These are phyloP conservation scores for Backusella australiensis DNA, from an alignment of 192 early-diverging fungal genomes.

Conservation along the genomic window DNA sequence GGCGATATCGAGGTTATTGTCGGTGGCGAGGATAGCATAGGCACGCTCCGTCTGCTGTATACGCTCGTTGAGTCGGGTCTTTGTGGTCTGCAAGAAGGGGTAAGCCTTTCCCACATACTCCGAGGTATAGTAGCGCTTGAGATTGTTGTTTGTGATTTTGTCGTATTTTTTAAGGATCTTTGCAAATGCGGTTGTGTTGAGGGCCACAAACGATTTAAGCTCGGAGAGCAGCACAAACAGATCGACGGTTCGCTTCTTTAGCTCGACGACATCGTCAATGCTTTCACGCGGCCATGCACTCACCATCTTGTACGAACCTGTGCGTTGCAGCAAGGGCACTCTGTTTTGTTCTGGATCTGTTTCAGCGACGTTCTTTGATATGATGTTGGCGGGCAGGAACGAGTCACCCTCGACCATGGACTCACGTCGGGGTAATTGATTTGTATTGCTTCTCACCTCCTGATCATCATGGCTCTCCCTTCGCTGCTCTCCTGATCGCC, in stretches of 20 bases:
- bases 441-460: conserved; percentile 16
- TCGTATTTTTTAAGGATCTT: conserved; percentile 98
- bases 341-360: conserved; percentile 11
- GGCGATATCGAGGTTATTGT: conserved; percentile 62
- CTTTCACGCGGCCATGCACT: conserved; percentile 8
- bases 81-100: conserved; percentile 68
- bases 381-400: conserved; percentile 33
- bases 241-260: conserved; percentile 54
- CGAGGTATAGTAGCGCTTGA: conserved; percentile 72
- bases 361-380: conserved; percentile 29
- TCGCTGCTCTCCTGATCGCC: background rate
- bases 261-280: conserved; percentile 8
- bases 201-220: conserved; percentile 81
- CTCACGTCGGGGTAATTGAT: conserved; percentile 33
- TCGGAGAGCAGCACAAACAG: conserved; percentile 84
- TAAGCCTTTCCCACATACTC: conserved; percentile 61
- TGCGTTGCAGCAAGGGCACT: background rate
- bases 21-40: conserved; percentile 66
- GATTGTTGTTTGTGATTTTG: conserved; percentile 78
- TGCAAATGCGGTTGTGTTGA: conserved; percentile 90
- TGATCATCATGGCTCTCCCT: background rate
- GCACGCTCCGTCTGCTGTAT: conserved; percentile 59
- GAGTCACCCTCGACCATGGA: conserved; percentile 29
- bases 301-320: background rate
- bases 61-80: conserved; percentile 55